These are phyloP conservation scores for Pythium apleroticum DNA, from an alignment of 352 stramenopile species.

Conservation along the genomic window DNA sequence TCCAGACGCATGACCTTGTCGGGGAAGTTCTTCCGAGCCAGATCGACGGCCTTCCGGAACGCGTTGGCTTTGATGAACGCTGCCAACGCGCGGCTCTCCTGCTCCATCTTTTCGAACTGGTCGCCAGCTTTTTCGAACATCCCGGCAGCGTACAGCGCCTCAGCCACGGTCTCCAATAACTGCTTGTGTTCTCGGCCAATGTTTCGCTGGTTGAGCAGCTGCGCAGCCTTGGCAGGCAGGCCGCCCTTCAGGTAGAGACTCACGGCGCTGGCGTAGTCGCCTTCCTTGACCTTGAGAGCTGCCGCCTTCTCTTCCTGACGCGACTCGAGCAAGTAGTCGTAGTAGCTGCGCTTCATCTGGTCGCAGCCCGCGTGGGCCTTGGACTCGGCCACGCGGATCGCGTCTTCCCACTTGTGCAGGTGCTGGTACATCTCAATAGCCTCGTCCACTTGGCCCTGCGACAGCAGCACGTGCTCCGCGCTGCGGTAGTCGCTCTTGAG, in stretches of 20 bases:
- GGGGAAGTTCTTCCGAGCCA: constrained; percentile 90
- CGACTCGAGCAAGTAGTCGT: constrained; percentile 91
- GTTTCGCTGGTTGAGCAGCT: constrained; percentile 87
- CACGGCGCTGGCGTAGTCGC: constrained; percentile 88
- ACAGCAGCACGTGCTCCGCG: constrained; percentile 91
- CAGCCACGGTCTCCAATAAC: constrained; percentile 89
- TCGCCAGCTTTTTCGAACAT: constrained; percentile 94
- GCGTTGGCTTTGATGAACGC: constrained; percentile 92
- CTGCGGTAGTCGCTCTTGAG: constrained; percentile 90
- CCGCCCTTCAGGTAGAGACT: constrained; percentile 94
- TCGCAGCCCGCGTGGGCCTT: constrained; percentile 76
- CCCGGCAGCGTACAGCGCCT: constrained; percentile 83
- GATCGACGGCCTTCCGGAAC: constrained; percentile 91
- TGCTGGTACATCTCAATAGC: constrained; percentile 95
- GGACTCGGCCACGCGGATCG: constrained; percentile 90
- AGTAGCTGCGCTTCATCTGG: constrained; percentile 91
- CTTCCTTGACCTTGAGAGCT: constrained; percentile 90
- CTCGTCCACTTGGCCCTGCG: constrained; percentile 91
- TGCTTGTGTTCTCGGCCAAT: constrained; percentile 85
- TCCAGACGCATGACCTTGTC: constrained; percentile 91
- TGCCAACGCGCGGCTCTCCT: constrained; percentile 88
- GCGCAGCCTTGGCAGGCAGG: constrained; percentile 86
- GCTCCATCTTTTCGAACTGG: constrained; percentile 93
- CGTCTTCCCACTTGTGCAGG: constrained; percentile 93
- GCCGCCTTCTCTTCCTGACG: constrained; percentile 93